These are phyloP conservation scores for Paecilomyces dactylethromorphus DNA, from an alignment of 2,329 filamentous ascomycete species.

Conservation along the genomic window DNA sequence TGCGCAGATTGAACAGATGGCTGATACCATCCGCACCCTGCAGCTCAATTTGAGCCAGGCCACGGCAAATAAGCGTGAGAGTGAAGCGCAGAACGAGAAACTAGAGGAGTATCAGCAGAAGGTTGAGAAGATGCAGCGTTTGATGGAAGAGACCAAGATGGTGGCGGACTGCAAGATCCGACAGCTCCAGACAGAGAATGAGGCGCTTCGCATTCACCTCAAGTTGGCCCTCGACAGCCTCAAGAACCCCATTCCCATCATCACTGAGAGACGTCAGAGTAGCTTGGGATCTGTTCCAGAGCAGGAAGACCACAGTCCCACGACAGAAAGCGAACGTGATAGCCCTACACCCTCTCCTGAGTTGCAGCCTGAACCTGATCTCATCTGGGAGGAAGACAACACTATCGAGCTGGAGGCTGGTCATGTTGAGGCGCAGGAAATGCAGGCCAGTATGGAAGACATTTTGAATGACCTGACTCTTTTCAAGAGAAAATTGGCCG, in stretches of 20 bases:
- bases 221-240: slow-evolving; percentile 78
- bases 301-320: slow-evolving; percentile 52
- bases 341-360: slow-evolving; percentile 10
- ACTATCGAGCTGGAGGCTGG: slow-evolving; percentile 37
- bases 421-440: slow-evolving; percentile 48
- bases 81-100: slow-evolving; percentile 69
- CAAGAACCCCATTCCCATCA: slow-evolving; percentile 78
- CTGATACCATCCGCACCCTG: slow-evolving; percentile 81
- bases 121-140: slow-evolving; percentile 80
- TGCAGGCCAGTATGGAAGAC: slow-evolving; percentile 79
- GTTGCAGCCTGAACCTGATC: slow-evolving; percentile 16
- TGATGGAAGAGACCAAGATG: slow-evolving; percentile 91
- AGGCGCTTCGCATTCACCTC: slow-evolving; percentile 78
- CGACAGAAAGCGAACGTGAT: slow-evolving; percentile 35
- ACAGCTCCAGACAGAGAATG: slow-evolving; percentile 81
- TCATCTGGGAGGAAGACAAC: slow-evolving; percentile 17
- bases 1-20: slow-evolving; percentile 89
- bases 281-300: slow-evolving; percentile 44
- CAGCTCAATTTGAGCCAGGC: slow-evolving; percentile 66
- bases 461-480: slow-evolving; percentile 72
- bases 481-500: slow-evolving; percentile 79
- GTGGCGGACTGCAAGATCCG: slow-evolving; percentile 92
- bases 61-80: slow-evolving; percentile 65
- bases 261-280: slow-evolving; percentile 24
- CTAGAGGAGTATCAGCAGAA: slow-evolving; percentile 92